Conservation (phyloP, 305 asterid species). For the Fraxinus latifolia region DNA sequence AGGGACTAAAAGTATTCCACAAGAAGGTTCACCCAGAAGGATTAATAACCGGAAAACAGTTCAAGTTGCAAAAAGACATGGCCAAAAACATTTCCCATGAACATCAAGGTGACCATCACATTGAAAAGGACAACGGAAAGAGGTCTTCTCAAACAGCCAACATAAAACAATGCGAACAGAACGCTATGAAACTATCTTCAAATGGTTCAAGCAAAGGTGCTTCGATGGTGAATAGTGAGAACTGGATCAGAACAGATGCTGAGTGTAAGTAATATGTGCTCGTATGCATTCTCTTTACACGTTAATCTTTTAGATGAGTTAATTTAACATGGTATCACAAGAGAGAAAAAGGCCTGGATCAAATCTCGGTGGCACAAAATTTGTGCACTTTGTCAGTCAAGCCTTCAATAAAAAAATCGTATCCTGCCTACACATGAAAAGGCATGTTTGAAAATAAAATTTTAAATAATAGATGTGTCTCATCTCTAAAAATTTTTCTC, state of each 20-base stretch:
- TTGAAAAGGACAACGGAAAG: not conserved
- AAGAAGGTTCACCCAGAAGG: constrained; percentile 34
- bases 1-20: constrained; percentile 29
- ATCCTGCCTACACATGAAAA: not conserved
- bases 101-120: not conserved
- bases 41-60: constrained; percentile 19
- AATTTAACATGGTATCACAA: not conserved
- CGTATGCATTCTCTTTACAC: not conserved
- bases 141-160: not conserved
- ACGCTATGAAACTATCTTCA: constrained; percentile 7
- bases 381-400: not conserved
- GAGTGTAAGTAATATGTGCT: constrained; percentile 34
- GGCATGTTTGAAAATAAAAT: not conserved
- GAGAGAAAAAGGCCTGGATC: not conserved
- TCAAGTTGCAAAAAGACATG: constrained; percentile 7
- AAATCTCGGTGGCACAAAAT: not conserved
- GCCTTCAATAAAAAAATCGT: not conserved
- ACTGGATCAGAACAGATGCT: constrained; percentile 41
- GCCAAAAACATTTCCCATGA: not conserved
- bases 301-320: not conserved
- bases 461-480: not conserved
- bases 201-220: not conserved
- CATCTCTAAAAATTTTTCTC: not conserved
- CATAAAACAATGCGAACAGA: constrained; percentile 17
- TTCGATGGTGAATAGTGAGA: constrained; percentile 24